Percentiles rank a stretch among this genome's conserved stretches.
Evolutionary conservation across 352 stramenopile species (phyloP).

Genomic region (Phytopythium chamaehyphon): DNA sequence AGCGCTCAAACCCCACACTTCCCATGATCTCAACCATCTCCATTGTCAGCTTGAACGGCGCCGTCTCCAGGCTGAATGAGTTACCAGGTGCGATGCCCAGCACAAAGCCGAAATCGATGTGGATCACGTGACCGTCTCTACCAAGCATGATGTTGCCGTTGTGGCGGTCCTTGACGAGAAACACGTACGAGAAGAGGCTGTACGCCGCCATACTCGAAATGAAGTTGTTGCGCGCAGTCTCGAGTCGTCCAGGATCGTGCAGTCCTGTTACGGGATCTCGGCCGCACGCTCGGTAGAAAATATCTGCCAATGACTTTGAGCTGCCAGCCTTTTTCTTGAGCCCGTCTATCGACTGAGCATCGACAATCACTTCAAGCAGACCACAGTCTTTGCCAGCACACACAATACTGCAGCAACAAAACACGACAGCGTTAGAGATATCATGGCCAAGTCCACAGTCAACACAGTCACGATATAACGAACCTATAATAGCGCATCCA

Average conservation of each 20-base stretch:
- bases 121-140: conserved; percentile 92
- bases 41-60: conserved; percentile 97
- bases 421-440: not conserved
- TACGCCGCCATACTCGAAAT: conserved; percentile 94
- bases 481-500: conserved; percentile 92
- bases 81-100: conserved; percentile 96
- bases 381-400: conserved; percentile 90
- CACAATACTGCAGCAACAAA: conserved; percentile 72
- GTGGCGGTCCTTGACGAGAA: conserved; percentile 97
- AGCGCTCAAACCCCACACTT: conserved; percentile 84
- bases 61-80: conserved; percentile 95
- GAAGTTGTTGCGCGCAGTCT: conserved; percentile 91
- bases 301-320: conserved; percentile 33
- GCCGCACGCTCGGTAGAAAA: conserved; percentile 48
- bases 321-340: conserved; percentile 89
- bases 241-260: conserved; percentile 35
- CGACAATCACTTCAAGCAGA: conserved; percentile 93
- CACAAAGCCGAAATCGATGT: conserved; percentile 99
- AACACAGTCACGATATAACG: not conserved
- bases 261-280: conserved; percentile 34
- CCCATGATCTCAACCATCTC: conserved; percentile 96
- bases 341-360: conserved; percentile 94
- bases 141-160: conserved; percentile 99
- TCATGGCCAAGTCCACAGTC: not conserved
- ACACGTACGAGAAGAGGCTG: conserved; percentile 95